Evolutionary conservation across 768 basidiomycete species (phyloP), one percentile per base, ranked within the genome.

Genomic region (Pholiota conissans): DNA sequence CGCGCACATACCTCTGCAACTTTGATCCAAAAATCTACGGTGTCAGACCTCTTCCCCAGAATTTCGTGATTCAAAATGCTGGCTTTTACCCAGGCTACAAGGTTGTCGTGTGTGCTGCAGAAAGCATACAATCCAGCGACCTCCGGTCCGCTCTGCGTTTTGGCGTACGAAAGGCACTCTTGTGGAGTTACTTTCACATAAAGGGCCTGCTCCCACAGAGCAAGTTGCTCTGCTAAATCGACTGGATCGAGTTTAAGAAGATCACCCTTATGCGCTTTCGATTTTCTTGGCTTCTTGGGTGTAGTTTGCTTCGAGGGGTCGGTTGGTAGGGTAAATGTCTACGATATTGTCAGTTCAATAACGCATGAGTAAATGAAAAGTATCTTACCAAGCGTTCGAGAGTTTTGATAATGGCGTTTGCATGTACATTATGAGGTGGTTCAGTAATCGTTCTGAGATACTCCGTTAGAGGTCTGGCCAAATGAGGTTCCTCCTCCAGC

Each of bases 141-240:
- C 2, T 63, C 59, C 29, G 72, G 60, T 11, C 73, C 73, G 1
- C 65, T 67, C 29, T 76, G 76, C 10, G 66, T 74, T 57, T 79
- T 81, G 4, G 78, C 70, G 70, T 91, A 91, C 32, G 75, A 68
- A 29, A 96, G 75, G 69, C 90, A 96, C 64, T 95, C 92, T 39
- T 83, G 83, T 6, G 84, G 79, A 8, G 82, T 81, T 55, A 95
- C 83, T 66, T 84, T 85, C 58, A 76, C 71, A 69, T 94, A 96
- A 5, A 87, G 75, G 34, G 78, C 73, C 55, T 80, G 84, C 68
- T 95, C 91, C 59, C 86, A 75, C 45, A 95, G 73, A n/a, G 88
- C 85, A 42, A 96, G 76, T 64, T 95, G 93, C 40, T 93, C 84
- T 0, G 93, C 93, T 30, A 96, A 65, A 55, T 88, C 84, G 20